A percentile compares a stretch with the other conserved stretches of the same genome.
These are phyloP conservation scores for Starmerella apis DNA, from an alignment of 805 yeast species.

Conservation along the genomic window DNA sequence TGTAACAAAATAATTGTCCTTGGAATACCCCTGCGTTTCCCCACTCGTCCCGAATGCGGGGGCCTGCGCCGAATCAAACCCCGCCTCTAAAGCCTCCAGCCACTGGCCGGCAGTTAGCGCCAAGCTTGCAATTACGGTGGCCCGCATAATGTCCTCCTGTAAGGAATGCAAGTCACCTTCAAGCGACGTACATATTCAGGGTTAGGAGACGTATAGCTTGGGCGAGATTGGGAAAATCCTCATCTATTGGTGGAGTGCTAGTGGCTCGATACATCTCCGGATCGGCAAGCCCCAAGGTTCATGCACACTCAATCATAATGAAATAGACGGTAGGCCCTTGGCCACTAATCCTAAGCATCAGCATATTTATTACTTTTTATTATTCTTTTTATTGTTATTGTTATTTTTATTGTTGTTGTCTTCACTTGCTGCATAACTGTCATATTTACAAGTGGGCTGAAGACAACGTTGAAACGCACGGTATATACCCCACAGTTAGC, in stretches of 20 bases:
- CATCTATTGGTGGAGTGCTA: background rate
- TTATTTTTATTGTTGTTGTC: no score
- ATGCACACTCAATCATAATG: no score
- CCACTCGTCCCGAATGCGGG: background rate
- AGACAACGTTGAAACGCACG: background rate
- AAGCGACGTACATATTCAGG: background rate
- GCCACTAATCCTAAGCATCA: no score
- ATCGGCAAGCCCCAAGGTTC: no score
- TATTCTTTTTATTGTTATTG: no score
- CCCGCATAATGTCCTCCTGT: background rate
- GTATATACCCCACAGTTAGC: background rate
- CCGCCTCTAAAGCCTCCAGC: constrained; percentile 1
- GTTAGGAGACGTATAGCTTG: background rate
- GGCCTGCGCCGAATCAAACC: background rate
- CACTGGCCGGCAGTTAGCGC: background rate
- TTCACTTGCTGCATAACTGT: no score
- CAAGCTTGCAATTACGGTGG: background rate
- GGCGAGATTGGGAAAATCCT: background rate
- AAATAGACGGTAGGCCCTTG: no score
- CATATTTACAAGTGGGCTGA: no score
- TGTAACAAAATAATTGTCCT: background rate
- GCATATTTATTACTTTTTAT: no score
- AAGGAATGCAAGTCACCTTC: background rate
- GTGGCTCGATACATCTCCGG: no score
- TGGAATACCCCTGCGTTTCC: background rate